Percentiles rank a stretch among this genome's conserved stretches.
Evolutionary conservation across 306 rosid genomes (phyloP).

Genomic region (Malus sylvestris): DNA sequence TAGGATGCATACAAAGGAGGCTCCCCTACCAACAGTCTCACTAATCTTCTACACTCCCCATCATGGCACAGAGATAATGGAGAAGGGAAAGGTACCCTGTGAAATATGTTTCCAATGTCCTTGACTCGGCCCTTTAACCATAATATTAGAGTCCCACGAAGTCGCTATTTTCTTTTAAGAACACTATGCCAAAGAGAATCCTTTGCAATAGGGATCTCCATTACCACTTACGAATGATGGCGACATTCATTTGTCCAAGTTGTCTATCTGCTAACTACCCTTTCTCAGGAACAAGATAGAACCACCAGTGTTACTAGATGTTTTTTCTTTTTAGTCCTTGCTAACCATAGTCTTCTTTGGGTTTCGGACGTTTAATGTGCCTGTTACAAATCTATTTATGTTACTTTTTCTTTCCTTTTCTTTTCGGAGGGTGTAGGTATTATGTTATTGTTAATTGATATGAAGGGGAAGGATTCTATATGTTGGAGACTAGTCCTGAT

Average conservation of each 20-base stretch:
- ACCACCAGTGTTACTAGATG: not conserved
- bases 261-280: not conserved
- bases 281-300: not conserved
- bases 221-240: not conserved
- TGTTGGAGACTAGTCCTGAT: not conserved
- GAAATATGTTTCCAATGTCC: not conserved
- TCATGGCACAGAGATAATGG: too few species aligned
- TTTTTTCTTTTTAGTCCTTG: not conserved
- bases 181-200: not conserved
- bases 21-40: not conserved
- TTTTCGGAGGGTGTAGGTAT: not conserved
- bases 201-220: not conserved
- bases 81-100: not conserved
- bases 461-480: not conserved
- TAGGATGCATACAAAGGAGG: not conserved
- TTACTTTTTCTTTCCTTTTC: not conserved
- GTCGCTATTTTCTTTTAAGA: not conserved
- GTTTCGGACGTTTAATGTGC: not conserved
- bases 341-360: not conserved
- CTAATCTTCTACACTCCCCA: too few species aligned
- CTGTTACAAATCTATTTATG: not conserved
- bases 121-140: not conserved
- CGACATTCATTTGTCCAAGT: not conserved
- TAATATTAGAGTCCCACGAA: not conserved
- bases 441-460: not conserved